Conservation (phyloP, 306 rosid genomes). For the Cucumis hystrix region DNA sequence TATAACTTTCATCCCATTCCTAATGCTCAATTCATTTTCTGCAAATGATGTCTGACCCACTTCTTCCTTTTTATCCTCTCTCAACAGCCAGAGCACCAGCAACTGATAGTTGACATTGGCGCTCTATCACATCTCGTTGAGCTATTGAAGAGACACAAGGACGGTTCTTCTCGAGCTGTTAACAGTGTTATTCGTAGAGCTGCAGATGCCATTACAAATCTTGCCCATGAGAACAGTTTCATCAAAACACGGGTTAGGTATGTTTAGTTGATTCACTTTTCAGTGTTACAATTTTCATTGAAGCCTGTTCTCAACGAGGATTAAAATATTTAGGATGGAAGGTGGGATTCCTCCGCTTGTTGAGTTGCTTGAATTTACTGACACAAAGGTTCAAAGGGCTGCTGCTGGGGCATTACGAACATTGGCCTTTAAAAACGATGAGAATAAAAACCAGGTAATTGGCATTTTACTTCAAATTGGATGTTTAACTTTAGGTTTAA, state of each 20-base stretch:
- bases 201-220: conserved; percentile 97
- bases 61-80: background rate
- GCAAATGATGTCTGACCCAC: conserved; percentile 24
- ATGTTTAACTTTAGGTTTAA: conserved; percentile 4
- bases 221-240: conserved; percentile 95
- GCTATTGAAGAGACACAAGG: conserved; percentile 69
- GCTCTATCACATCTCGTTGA: conserved; percentile 72
- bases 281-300: conserved; percentile 6
- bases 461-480: conserved; percentile 6
- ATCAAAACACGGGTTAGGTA: conserved; percentile 95
- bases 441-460: conserved; percentile 86
- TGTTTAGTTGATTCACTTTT: conserved; percentile 5
- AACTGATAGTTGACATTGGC: conserved; percentile 77
- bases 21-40: background rate
- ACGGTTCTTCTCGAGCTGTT: conserved; percentile 53
- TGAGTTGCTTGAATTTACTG: conserved; percentile 75
- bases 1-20: background rate
- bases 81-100: conserved; percentile 97
- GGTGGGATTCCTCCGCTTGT: conserved; percentile 98
- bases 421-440: conserved; percentile 61
- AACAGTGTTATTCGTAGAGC: conserved; percentile 92
- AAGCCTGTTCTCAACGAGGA: background rate
- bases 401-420: conserved; percentile 97
- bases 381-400: conserved; percentile 94
- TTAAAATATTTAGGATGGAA: conserved; percentile 55